Conservation (phyloP, 2,329 filamentous ascomycete genomes). For the Aureobasidium melanogenum region DNA sequence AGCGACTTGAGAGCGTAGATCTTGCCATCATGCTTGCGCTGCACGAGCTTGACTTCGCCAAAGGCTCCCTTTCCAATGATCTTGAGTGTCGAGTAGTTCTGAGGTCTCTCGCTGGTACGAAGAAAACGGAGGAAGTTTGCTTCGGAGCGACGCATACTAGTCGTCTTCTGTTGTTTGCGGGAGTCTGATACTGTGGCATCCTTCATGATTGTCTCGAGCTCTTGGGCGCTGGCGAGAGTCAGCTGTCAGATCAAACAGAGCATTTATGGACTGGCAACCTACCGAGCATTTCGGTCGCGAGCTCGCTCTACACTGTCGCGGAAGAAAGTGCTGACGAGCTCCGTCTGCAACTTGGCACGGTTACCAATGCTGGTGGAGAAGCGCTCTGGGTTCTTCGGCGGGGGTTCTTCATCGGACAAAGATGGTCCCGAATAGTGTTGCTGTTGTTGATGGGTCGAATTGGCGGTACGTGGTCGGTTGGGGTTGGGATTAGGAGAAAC, state of each 20-base stretch:
- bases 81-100: slow-evolving; percentile 94
- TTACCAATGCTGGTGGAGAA: slow-evolving; percentile 83
- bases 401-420: slow-evolving; percentile 56
- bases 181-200: slow-evolving; percentile 66
- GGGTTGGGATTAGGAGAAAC: slow-evolving; percentile 42
- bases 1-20: slow-evolving; percentile 98
- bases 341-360: slow-evolving; percentile 55
- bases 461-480: slow-evolving; percentile 74
- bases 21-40: slow-evolving; percentile 91
- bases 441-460: slow-evolving; percentile 31
- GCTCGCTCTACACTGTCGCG: slow-evolving; percentile 97
- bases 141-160: slow-evolving; percentile 77
- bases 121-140: slow-evolving; percentile 90
- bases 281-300: slow-evolving; percentile 54
- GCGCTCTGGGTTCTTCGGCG: slow-evolving; percentile 70
- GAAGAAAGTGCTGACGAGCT: slow-evolving; percentile 72
- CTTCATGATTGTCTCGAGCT: slow-evolving; percentile 77
- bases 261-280: not conserved
- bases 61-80: slow-evolving; percentile 99
- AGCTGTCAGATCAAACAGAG: slow-evolving; percentile 9
- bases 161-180: slow-evolving; percentile 76
- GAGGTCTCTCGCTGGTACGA: slow-evolving; percentile 82
- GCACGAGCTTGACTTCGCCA: slow-evolving; percentile 94
- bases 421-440: slow-evolving; percentile 45
- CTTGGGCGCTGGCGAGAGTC: slow-evolving; percentile 61